These are phyloP conservation scores for Elsinoe batatas DNA, from an alignment of 2,329 filamentous ascomycete species.

Conservation along the genomic window DNA sequence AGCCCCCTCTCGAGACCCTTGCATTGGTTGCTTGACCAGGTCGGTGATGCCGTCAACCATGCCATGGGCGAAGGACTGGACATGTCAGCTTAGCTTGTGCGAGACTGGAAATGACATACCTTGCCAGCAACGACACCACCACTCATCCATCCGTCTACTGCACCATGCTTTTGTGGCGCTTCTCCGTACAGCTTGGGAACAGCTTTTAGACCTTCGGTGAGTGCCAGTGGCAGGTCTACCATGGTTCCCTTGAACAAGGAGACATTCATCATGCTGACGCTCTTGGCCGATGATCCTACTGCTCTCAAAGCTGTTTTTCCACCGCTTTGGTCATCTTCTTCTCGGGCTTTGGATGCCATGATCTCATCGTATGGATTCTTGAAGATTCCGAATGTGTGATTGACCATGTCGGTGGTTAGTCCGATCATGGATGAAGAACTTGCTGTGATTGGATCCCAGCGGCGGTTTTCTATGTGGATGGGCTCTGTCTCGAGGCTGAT, in stretches of 20 bases:
- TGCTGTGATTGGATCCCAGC: conserved; percentile 29
- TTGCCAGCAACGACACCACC: background rate
- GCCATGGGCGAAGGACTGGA: conserved; percentile 10
- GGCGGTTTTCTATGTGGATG: conserved; percentile 26
- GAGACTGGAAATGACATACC: background rate
- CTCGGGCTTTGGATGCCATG: background rate
- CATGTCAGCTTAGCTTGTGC: background rate
- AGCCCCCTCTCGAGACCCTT: conserved; percentile 9
- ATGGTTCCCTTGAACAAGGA: background rate
- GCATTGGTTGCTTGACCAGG: conserved; percentile 4
- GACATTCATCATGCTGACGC: background rate
- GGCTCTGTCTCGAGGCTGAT: conserved; percentile 16
- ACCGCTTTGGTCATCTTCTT: background rate
- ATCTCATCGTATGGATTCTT: conserved; percentile 8
- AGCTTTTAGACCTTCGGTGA: background rate
- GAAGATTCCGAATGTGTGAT: conserved; percentile 15
- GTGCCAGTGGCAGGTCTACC: background rate
- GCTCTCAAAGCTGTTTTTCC: background rate
- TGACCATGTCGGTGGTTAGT: conserved; percentile 13
- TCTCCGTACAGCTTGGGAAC: background rate
- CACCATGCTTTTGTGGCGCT: background rate
- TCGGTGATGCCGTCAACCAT: conserved; percentile 4
- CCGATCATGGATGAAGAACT: conserved; percentile 17
- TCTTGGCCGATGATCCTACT: background rate
- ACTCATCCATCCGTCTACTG: background rate